These are phyloP conservation scores for Polygonum aviculare DNA, from an alignment of 148 eudicot genomes.

Conservation along the genomic window DNA sequence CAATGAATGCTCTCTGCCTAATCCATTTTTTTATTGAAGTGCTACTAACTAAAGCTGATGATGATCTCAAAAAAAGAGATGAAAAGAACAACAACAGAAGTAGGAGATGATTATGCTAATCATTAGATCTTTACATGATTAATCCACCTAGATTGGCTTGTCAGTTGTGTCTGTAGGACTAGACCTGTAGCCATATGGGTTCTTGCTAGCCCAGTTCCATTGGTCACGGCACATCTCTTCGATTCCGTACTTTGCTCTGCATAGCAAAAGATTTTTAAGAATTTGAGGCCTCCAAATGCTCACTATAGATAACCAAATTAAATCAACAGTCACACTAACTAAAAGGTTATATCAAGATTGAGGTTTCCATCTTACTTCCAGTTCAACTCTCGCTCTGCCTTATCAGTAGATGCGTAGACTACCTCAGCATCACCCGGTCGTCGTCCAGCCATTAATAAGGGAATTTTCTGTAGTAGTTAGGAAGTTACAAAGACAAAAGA, in stretches of 20 bases:
- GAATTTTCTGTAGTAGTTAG: conserved; percentile 51
- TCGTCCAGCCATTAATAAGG: conserved; percentile 55
- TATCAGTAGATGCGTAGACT: conserved; percentile 75
- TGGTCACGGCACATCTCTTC: conserved; percentile 90
- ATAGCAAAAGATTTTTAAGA: neutral
- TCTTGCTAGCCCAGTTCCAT: conserved; percentile 96
- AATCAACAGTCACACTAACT: neutral
- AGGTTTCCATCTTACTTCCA: conserved; percentile 66
- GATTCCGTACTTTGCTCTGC: conserved; percentile 77
- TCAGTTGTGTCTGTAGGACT: neutral
- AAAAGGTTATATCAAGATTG: neutral
- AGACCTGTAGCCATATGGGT: conserved; percentile 70
- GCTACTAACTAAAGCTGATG: neutral
- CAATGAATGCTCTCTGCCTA: neutral
- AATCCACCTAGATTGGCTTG: neutral
- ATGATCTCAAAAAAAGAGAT: neutral
- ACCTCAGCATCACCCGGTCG: conserved; percentile 92
- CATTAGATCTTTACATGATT: neutral
- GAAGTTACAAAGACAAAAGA: neutral
- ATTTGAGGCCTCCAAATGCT: too few relatives aligned
- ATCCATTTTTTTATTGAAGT: neutral
- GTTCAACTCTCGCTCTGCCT: conserved; percentile 70
- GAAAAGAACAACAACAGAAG: neutral
- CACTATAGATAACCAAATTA: neutral
- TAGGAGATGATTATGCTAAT: neutral